These are phyloP conservation scores for Colletotrichum shisoi DNA, from an alignment of 2,329 filamentous ascomycete genomes.

Conservation along the genomic window DNA sequence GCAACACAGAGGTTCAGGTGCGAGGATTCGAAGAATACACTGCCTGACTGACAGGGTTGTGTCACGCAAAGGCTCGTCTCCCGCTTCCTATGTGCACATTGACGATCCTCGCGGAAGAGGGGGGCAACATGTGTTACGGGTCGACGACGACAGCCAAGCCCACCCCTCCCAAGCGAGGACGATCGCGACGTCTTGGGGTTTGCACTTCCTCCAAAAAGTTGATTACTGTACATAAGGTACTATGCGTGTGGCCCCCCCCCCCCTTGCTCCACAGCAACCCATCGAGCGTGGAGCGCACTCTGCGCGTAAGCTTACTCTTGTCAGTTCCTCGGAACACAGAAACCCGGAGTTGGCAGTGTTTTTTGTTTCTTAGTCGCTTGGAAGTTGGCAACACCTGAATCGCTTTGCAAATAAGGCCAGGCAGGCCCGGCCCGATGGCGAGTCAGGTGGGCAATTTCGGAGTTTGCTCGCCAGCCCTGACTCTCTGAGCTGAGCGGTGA, in stretches of 20 bases:
- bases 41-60: constrained; percentile 12
- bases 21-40: not conserved
- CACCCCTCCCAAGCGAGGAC: constrained; percentile 19
- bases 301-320: constrained; percentile 23
- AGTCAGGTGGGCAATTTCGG: constrained; percentile 30
- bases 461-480: not conserved
- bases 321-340: constrained; percentile 28
- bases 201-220: constrained; percentile 18
- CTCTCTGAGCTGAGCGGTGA: too few relatives aligned
- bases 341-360: constrained; percentile 20
- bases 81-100: constrained; percentile 23
- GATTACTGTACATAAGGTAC: constrained; percentile 10
- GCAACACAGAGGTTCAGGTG: constrained; percentile 3
- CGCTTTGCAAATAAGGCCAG: constrained; percentile 3
- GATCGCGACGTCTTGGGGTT: constrained; percentile 32
- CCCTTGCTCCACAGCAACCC: constrained; percentile 16
- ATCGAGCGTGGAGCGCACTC: constrained; percentile 23
- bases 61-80: constrained; percentile 14
- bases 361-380: not conserved
- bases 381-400: constrained; percentile 15
- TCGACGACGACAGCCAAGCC: constrained; percentile 21
- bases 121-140: constrained; percentile 11
- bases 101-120: constrained; percentile 25
- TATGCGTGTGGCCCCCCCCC: not conserved
- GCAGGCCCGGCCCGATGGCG: constrained; percentile 15